These are phyloP conservation scores for Bruguiera hainesii DNA, from an alignment of 441 rosid species.

Conservation along the genomic window DNA sequence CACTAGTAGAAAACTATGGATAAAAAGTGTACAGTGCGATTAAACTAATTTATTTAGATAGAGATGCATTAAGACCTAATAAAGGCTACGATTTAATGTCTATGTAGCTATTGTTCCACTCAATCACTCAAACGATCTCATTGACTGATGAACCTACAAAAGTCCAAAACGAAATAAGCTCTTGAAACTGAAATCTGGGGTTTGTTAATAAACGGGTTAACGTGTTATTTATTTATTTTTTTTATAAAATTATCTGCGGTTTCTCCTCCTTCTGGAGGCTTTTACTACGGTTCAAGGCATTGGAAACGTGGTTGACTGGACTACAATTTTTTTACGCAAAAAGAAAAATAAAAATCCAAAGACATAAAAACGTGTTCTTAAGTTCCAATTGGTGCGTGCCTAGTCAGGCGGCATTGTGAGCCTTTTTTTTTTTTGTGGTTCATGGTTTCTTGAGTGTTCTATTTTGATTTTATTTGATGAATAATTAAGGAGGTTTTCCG, in stretches of 20 bases:
- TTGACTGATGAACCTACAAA: neutral
- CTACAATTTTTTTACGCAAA: constrained; percentile 5
- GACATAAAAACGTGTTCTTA: constrained; percentile 17
- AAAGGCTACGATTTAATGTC: neutral
- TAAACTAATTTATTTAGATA: neutral
- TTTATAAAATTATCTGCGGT: neutral
- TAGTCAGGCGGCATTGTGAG: constrained; percentile 24
- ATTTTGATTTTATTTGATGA: neutral
- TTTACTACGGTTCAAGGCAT: neutral
- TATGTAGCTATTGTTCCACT: neutral
- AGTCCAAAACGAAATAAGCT: neutral
- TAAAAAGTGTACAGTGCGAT: neutral
- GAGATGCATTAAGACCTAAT: too few species aligned
- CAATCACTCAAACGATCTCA: constrained; percentile 2
- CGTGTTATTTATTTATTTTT: too few species aligned
- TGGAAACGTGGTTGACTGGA: constrained; percentile 36
- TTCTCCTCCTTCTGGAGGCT: neutral
- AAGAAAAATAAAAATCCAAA: too few species aligned
- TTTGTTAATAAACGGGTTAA: neutral
- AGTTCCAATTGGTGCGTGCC: neutral
- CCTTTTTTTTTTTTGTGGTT: neutral
- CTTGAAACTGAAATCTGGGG: neutral
- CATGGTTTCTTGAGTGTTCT: too few species aligned
- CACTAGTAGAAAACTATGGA: neutral
- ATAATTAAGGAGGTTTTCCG: neutral